Conservation (phyloP, 805 yeast species). For the Saccharomycopsis vini region DNA sequence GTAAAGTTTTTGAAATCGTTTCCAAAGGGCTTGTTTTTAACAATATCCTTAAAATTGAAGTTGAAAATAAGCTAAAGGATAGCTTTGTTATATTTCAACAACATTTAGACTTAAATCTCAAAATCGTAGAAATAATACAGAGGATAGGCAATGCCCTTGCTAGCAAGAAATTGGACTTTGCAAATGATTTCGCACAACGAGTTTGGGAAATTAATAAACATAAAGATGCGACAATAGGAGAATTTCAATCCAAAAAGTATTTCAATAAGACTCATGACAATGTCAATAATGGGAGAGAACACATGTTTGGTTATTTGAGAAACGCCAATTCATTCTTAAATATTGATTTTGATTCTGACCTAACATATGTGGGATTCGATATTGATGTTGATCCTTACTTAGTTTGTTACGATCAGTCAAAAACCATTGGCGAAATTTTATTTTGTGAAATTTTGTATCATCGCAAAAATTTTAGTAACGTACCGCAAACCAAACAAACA, state of each 20-base stretch:
- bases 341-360: not conserved
- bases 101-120: not conserved
- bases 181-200: not conserved
- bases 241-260: not conserved
- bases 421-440: constrained; percentile 1
- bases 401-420: not conserved
- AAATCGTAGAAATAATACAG: not conserved
- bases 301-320: constrained; percentile 4
- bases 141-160: not conserved
- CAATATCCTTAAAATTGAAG: not conserved
- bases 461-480: not conserved
- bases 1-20: constrained; percentile 5
- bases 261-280: not conserved
- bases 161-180: not conserved
- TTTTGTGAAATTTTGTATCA: not conserved
- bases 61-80: not conserved
- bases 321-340: not conserved
- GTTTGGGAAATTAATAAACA: constrained; percentile 1
- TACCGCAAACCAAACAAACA: no score
- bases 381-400: not conserved
- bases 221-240: constrained; percentile 2
- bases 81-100: not conserved
- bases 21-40: constrained; percentile 3
- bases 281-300: constrained; percentile 2
- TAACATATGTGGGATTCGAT: not conserved